phyloP scores from a whole-genome alignment of 208 protist species.

The Trypanosoma scelopori region DNA sequence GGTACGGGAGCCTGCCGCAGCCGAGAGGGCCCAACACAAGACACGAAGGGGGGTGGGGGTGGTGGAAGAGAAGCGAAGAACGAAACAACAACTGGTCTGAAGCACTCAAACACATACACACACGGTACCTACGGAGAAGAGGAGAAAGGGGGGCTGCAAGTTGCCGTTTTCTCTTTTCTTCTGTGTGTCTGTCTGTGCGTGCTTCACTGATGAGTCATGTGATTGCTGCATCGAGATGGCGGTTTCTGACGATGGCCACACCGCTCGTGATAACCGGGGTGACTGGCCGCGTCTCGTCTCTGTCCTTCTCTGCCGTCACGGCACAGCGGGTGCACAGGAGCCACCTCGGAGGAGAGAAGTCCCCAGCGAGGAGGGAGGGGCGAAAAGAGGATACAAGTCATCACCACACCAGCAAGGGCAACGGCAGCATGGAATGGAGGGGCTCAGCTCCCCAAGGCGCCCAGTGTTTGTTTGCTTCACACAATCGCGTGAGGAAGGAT shows the following conservation, averaged over 20 bases:
- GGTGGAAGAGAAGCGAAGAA: background rate
- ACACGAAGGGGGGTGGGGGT: no score
- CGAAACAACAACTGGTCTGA: no score
- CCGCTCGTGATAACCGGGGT: background rate
- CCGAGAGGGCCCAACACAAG: no score
- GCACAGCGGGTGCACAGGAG: conserved; percentile 2
- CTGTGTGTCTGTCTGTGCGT: background rate
- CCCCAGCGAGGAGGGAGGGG: background rate
- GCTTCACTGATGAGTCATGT: conserved; percentile 5
- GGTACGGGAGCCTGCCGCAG: no score
- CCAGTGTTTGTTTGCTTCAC: no score
- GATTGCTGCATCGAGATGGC: conserved; percentile 15
- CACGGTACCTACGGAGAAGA: no score
- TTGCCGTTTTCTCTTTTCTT: conserved; percentile 2
- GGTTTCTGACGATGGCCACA: background rate
- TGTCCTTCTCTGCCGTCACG: background rate
- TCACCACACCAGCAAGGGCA: no score
- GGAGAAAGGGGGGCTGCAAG: no score
- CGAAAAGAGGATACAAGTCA: background rate
- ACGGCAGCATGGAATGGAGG: no score
- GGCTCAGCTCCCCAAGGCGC: no score
- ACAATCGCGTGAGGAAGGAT: no score
- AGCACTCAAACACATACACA: no score
- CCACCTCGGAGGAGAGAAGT: background rate
- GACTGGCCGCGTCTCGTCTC: background rate